Base-by-base conservation (phyloP, 2,329 filamentous ascomycete species). In the Teratosphaeria zuluensis region DNA sequence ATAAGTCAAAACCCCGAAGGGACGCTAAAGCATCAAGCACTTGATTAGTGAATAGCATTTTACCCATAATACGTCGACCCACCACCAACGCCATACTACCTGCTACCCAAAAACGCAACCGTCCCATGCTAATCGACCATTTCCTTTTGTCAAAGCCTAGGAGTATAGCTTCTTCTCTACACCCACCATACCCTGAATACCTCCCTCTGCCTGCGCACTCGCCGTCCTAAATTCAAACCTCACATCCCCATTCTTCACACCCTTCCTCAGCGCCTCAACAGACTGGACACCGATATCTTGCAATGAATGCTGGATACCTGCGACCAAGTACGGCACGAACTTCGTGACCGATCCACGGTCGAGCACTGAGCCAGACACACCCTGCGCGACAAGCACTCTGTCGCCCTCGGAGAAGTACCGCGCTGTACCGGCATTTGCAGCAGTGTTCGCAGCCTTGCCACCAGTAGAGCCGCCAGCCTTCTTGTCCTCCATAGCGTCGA, bases 401-500 rank as follows among this genome's bases (percentile, higher is more conserved):
- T 96, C 92, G 61, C 92, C 92, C 77, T 99, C 94, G 51, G 92
- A 96, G 80, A 99, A 99, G 81, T 99, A 99, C 63, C 94, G 87
- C 52, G 94, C 94, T 63, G 95, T 97, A 71, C 94, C 94, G 58
- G 94, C 94, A 73, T 97, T 99, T 65, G 94, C 96, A 70, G 94
- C 94, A 60, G 94, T 95, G 74, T 97, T 99, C 74, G 78, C 81
- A n/a, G 80, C 79, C 73, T 86, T 84, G 68, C 79, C 77, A 76
- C 91, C 78, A 56, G 62, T 59, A 14, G 62, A 59, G 65, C 87
- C 88, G 58, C 89, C 90, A 11, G 92, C 91, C 82, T 96, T 96
- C 84, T 94, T 96, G 78, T 97, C 92, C 78, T 97, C 92, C 94
- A 99, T 99, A 66, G 94, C 94, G 70, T 96, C 94, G 73, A 99